These are phyloP conservation scores for Botrytis porri DNA, from an alignment of 2,329 filamentous ascomycete genomes.

Conservation along the genomic window DNA sequence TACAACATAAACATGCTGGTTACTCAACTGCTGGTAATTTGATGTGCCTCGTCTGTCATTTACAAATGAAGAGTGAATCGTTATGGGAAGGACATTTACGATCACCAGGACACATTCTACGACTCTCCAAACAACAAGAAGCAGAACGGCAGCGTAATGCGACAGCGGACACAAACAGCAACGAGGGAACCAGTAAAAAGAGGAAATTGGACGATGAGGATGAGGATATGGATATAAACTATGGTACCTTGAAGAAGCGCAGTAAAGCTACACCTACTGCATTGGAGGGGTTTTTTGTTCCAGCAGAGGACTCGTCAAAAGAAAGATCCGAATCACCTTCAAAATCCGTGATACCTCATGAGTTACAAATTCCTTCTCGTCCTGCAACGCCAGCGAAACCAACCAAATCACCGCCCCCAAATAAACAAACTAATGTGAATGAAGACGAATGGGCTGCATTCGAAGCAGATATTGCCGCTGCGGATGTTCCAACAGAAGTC, in stretches of 20 bases:
- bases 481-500: constrained; percentile 38
- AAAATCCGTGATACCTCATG: constrained; percentile 34
- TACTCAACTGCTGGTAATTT: constrained; percentile 68
- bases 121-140: constrained; percentile 36
- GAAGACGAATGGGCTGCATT: constrained; percentile 87
- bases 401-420: constrained; percentile 44
- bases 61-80: constrained; percentile 61
- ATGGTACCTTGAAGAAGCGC: constrained; percentile 45
- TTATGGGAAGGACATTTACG: constrained; percentile 64
- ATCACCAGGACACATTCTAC: constrained; percentile 45
- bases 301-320: constrained; percentile 13
- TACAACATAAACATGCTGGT: constrained; percentile 65
- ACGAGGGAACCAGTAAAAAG: constrained; percentile 44
- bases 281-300: constrained; percentile 39
- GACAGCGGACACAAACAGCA: not conserved
- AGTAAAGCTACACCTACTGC: constrained; percentile 40
- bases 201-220: constrained; percentile 46
- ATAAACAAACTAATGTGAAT: constrained; percentile 49
- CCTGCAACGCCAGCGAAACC: constrained; percentile 55
- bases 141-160: constrained; percentile 14
- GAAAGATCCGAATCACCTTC: constrained; percentile 10
- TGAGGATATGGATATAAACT: constrained; percentile 33
- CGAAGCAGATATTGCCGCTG: constrained; percentile 70
- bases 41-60: constrained; percentile 63
- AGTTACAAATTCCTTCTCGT: constrained; percentile 61